Conservation (phyloP, 441 rosid species). For the Raphanus hybrid region DNA sequence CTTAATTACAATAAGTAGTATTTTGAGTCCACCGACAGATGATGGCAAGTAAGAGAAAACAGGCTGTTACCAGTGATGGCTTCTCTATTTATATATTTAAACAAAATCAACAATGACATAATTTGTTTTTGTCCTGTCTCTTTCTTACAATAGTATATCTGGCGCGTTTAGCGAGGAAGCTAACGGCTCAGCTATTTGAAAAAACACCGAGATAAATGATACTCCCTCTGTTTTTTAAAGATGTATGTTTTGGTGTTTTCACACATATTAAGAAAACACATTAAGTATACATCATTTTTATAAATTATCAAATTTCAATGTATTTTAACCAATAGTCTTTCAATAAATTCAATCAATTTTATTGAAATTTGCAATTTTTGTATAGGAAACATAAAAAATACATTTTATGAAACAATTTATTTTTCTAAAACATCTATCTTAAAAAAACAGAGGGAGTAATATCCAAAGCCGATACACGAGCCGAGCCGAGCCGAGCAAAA, state of each 20-base stretch:
- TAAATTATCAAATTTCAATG: too few relatives aligned
- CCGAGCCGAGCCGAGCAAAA: slow-evolving; percentile 8
- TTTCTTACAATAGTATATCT: slow-evolving; percentile 19
- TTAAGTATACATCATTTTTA: too few relatives aligned
- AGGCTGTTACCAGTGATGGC: slow-evolving; percentile 39
- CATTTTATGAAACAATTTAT: too few relatives aligned
- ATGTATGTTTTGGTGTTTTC: too few relatives aligned
- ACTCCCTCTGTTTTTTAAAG: too few relatives aligned
- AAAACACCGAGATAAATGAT: background rate
- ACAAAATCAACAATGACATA: slow-evolving; percentile 10
- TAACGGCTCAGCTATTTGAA: slow-evolving; percentile 15
- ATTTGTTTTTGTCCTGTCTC: slow-evolving; percentile 32
- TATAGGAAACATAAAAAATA: too few relatives aligned
- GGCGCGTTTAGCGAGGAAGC: background rate
- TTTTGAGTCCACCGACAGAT: slow-evolving; percentile 31
- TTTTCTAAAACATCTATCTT: too few relatives aligned
- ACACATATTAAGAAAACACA: too few relatives aligned
- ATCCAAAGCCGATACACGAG: background rate
- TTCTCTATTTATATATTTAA: slow-evolving; percentile 14
- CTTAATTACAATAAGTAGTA: background rate
- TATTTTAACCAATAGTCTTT: too few relatives aligned
- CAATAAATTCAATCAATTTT: too few relatives aligned
- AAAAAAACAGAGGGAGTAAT: too few relatives aligned
- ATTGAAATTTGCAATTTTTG: too few relatives aligned
- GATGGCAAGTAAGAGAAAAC: slow-evolving; percentile 12